phyloP scores from a whole-genome alignment of 441 rosid genomes.

The Biscutella laevigata region DNA sequence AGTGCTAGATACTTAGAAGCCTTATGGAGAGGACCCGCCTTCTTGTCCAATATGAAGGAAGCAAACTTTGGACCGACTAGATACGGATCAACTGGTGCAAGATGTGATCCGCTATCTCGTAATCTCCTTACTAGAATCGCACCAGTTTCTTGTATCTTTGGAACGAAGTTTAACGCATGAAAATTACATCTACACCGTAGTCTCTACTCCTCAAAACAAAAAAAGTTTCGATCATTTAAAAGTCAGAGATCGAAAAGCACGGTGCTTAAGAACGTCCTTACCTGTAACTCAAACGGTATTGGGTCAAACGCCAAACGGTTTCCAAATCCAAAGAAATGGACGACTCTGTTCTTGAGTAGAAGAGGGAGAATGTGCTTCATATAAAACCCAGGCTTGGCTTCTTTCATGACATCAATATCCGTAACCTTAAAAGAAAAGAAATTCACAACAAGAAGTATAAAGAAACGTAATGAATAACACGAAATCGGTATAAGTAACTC shows the following conservation, averaged over 20 bases:
- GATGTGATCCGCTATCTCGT: conserved; percentile 40
- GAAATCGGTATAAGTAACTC: conserved; percentile 33
- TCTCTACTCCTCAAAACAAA: conserved; percentile 46
- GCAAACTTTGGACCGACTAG: conserved; percentile 68
- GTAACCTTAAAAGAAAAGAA: conserved; percentile 67
- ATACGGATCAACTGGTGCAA: conserved; percentile 58
- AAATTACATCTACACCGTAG: conserved; percentile 98
- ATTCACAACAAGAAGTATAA: conserved; percentile 5
- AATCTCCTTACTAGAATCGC: conserved; percentile 66
- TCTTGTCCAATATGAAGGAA: conserved; percentile 35
- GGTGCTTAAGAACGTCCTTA: conserved; percentile 12
- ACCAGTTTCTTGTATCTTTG: conserved; percentile 82
- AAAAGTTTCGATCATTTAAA: conserved; percentile 1
- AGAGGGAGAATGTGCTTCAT: conserved; percentile 78
- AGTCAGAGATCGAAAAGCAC: background rate
- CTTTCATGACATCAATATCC: conserved; percentile 66
- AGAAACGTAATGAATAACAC: background rate
- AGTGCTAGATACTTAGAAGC: conserved; percentile 69
- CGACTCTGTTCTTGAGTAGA: conserved; percentile 60
- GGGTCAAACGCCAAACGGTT: conserved; percentile 97
- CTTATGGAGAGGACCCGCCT: conserved; percentile 33
- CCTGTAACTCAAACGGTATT: conserved; percentile 82
- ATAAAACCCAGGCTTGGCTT: conserved; percentile 80
- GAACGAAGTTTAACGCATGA: conserved; percentile 66
- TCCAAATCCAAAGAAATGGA: conserved; percentile 87